These are phyloP conservation scores for Sarocladium oryzae DNA, from an alignment of 2,329 filamentous ascomycete species.

Conservation along the genomic window DNA sequence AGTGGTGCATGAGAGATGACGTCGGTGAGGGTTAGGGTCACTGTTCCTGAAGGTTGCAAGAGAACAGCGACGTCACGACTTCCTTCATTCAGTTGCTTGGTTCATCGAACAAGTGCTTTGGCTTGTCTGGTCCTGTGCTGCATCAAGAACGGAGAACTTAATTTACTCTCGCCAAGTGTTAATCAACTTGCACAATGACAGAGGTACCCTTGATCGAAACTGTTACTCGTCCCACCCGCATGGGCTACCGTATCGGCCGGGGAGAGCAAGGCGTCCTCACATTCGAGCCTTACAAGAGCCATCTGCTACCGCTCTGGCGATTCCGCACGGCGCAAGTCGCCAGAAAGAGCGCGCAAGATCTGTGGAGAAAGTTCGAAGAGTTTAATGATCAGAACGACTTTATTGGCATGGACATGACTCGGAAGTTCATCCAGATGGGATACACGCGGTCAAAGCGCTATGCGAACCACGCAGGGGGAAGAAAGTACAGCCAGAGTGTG, in stretches of 20 bases:
- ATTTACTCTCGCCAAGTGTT: too few relatives aligned
- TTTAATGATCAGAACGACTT: constrained; percentile 49
- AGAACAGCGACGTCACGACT: constrained; percentile 2
- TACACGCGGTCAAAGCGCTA: constrained; percentile 57
- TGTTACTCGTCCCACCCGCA: constrained; percentile 10
- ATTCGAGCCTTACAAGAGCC: constrained; percentile 57
- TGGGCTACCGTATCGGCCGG: constrained; percentile 48
- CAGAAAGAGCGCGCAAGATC: constrained; percentile 36
- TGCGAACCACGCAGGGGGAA: constrained; percentile 48
- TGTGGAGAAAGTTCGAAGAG: constrained; percentile 43
- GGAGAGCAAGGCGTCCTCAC: constrained; percentile 56
- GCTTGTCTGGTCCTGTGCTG: too few relatives aligned
- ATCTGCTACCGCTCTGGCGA: constrained; percentile 51
- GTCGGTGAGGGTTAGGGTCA: background rate
- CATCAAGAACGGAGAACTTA: too few relatives aligned
- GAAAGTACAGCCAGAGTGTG: constrained; percentile 37
- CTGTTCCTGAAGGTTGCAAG: background rate
- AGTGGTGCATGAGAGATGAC: background rate
- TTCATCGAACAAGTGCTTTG: too few relatives aligned
- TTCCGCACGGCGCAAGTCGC: constrained; percentile 32
- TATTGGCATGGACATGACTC: constrained; percentile 57
- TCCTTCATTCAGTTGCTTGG: too few relatives aligned
- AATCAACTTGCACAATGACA: background rate
- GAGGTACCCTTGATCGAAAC: constrained; percentile 4
- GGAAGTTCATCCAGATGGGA: constrained; percentile 61